These are phyloP conservation scores for Aspergillus ellipticus DNA, from an alignment of 495 filamentous ascomycete species.

Conservation along the genomic window DNA sequence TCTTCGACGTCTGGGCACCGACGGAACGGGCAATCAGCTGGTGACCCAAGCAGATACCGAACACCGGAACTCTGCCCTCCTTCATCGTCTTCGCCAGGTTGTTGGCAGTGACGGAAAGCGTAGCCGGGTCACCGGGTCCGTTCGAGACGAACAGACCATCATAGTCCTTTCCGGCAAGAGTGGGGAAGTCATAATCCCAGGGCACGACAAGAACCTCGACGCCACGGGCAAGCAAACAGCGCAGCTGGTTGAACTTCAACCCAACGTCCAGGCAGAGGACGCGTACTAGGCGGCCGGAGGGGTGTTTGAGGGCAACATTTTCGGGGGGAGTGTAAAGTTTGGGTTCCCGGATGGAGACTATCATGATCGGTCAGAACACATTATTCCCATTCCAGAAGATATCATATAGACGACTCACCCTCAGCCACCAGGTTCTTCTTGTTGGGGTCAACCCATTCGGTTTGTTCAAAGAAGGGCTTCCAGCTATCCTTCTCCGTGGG, in stretches of 20 bases:
- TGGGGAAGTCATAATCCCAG: slow-evolving; percentile 88
- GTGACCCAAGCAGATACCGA: slow-evolving; percentile 95
- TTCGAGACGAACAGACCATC: slow-evolving; percentile 98
- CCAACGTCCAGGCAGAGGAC: slow-evolving; percentile 94
- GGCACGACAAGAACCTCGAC: slow-evolving; percentile 92
- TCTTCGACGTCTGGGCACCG: slow-evolving; percentile 83
- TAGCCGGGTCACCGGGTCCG: slow-evolving; percentile 91
- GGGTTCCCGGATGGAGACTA: slow-evolving; percentile 83
- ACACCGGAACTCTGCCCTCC: slow-evolving; percentile 78
- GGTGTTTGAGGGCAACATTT: slow-evolving; percentile 68
- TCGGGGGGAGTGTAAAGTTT: slow-evolving; percentile 73
- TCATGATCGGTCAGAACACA: slow-evolving; percentile 6
- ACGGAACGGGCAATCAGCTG: slow-evolving; percentile 89
- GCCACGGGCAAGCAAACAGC: slow-evolving; percentile 86
- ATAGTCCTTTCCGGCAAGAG: slow-evolving; percentile 70
- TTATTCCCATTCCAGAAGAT: neutral
- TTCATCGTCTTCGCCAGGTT: slow-evolving; percentile 69
- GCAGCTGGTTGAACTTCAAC: slow-evolving; percentile 94
- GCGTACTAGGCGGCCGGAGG: slow-evolving; percentile 78
- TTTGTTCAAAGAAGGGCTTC: slow-evolving; percentile 65
- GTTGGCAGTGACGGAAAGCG: slow-evolving; percentile 69
- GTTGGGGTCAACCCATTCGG: slow-evolving; percentile 91
- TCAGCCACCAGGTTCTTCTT: slow-evolving; percentile 85
- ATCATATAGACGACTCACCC: slow-evolving; percentile 57
- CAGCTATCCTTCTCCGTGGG: slow-evolving; percentile 46